Conservation (phyloP, 2,329 filamentous ascomycete genomes). For the Diaporthe humulicola region DNA sequence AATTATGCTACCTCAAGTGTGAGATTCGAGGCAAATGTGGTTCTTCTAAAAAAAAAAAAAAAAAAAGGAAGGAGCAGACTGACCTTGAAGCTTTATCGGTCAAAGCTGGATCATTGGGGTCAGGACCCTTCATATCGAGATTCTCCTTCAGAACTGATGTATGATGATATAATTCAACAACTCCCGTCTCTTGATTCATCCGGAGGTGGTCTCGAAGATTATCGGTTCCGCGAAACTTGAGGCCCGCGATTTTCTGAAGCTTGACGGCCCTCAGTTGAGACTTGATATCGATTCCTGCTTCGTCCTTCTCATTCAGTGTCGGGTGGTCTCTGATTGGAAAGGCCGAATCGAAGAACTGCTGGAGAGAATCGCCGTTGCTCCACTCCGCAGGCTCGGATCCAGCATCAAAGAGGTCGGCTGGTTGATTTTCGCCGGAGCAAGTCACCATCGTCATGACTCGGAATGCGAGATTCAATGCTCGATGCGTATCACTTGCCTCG, state of each 20-base stretch:
- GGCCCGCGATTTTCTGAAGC: not conserved
- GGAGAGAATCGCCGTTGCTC: not conserved
- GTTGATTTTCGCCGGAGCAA: not conserved
- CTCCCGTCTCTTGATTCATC: not conserved
- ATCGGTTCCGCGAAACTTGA: not conserved
- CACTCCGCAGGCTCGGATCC: not conserved
- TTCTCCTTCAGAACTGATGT: not conserved
- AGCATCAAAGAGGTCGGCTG: not conserved
- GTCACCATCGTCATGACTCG: not conserved
- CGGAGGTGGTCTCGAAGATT: not conserved
- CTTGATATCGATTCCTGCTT: not conserved
- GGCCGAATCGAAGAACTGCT: not conserved
- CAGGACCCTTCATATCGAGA: not conserved
- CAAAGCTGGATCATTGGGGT: not conserved
- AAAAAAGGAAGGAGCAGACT: not conserved
- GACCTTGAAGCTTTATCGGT: not conserved
- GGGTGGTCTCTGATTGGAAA: not conserved
- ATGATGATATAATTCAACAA: not conserved
- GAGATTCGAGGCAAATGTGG: not conserved
- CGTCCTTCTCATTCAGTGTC: not conserved
- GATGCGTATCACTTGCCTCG: not conserved
- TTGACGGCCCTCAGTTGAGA: not conserved
- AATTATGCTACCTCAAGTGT: not conserved
- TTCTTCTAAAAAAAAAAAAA: not conserved
- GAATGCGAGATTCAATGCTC: not conserved